These are phyloP conservation scores for Vaccinium vitisidaea DNA, from an alignment of 148 eudicot genomes.

Conservation along the genomic window DNA sequence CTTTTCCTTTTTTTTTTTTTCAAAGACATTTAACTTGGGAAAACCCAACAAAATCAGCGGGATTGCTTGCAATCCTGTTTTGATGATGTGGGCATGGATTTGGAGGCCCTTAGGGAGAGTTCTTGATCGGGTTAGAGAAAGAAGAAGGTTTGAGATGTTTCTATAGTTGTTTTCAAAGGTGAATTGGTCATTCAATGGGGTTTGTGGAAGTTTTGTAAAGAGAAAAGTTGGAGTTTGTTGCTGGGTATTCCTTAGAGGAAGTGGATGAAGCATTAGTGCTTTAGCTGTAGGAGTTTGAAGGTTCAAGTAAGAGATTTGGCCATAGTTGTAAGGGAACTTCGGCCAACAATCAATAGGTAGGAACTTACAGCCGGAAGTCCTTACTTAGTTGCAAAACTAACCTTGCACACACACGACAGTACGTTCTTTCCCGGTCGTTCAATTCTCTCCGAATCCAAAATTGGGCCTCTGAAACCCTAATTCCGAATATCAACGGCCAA, in stretches of 20 bases:
- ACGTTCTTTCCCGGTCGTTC: too few relatives aligned
- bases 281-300: not conserved
- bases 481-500: too few relatives aligned
- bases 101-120: constrained; percentile 52
- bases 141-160: constrained; percentile 43
- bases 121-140: constrained; percentile 43
- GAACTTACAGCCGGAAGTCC: too few relatives aligned
- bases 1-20: too few relatives aligned
- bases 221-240: not conserved
- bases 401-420: too few relatives aligned
- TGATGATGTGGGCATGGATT: constrained; percentile 66
- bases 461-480: too few relatives aligned
- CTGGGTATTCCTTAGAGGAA: not conserved
- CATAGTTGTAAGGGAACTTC: not conserved
- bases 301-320: not conserved
- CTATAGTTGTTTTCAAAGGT: constrained; percentile 12
- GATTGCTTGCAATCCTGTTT: constrained; percentile 48
- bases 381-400: too few relatives aligned
- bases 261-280: not conserved
- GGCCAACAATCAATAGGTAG: too few relatives aligned
- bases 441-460: too few relatives aligned
- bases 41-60: too few relatives aligned
- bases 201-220: not conserved
- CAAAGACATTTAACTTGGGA: too few relatives aligned
- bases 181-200: not conserved